These are phyloP conservation scores for Davidsoniella australis DNA, from an alignment of 2,329 filamentous ascomycete species.

Conservation along the genomic window DNA sequence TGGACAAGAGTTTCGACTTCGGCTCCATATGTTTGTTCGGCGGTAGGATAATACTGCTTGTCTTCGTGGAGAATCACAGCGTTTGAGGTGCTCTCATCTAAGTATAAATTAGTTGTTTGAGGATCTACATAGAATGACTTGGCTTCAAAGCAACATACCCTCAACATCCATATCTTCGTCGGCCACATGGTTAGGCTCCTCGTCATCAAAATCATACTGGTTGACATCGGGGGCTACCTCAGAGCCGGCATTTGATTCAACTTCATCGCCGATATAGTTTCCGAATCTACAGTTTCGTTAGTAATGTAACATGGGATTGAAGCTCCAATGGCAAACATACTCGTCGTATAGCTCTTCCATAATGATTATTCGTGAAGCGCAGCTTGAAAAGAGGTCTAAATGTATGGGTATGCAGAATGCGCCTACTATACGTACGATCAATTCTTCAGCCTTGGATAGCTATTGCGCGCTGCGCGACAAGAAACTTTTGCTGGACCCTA, in stretches of 20 bases:
- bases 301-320: background rate
- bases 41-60: slow-evolving; percentile 98
- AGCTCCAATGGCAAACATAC: slow-evolving; percentile 27
- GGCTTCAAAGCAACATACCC: slow-evolving; percentile 30
- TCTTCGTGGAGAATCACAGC: slow-evolving; percentile 97
- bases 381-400: background rate
- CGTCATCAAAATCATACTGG: slow-evolving; percentile 71
- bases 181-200: slow-evolving; percentile 37
- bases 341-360: slow-evolving; percentile 99
- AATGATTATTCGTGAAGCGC: slow-evolving; percentile 14
- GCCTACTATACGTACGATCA: background rate
- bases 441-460: slow-evolving; percentile 11
- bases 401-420: background rate
- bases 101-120: background rate
- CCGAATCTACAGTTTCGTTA: slow-evolving; percentile 50
- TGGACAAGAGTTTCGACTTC: slow-evolving; percentile 93
- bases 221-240: slow-evolving; percentile 56
- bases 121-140: too few relatives aligned
- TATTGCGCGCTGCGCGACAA: slow-evolving; percentile 13
- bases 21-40: slow-evolving; percentile 81
- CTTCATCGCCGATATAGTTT: slow-evolving; percentile 93
- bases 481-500: slow-evolving; percentile 11
- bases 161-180: slow-evolving; percentile 92
- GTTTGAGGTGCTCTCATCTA: slow-evolving; percentile 66
- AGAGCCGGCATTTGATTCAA: slow-evolving; percentile 69